Evolutionary conservation across 2,329 filamentous ascomycete species (phyloP).

Genomic region (Fusarium anthophilum): DNA sequence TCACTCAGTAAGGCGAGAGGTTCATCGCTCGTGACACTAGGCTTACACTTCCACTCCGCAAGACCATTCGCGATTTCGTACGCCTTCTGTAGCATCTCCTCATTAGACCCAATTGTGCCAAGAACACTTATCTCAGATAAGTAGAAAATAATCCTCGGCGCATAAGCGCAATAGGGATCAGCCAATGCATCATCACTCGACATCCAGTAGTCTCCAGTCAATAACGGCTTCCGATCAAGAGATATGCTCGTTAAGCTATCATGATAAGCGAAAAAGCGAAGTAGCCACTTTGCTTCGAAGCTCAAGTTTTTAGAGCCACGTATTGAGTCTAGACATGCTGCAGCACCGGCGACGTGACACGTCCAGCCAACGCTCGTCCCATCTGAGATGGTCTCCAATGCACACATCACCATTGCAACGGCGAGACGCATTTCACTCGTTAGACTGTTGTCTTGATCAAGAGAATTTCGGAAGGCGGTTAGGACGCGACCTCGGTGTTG

Average conservation of each 20-base stretch:
- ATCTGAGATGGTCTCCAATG: background rate
- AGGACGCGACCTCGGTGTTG: background rate
- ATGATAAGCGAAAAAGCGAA: background rate
- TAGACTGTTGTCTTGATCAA: fast-evolving
- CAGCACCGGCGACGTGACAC: background rate
- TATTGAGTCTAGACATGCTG: background rate
- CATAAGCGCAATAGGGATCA: background rate
- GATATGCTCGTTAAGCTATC: background rate
- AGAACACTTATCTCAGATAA: background rate
- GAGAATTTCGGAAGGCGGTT: fast-evolving
- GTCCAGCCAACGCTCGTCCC: background rate
- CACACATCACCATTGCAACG: background rate
- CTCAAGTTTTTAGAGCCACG: background rate
- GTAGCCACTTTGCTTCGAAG: background rate
- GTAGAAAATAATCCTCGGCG: background rate
- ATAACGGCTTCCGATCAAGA: background rate
- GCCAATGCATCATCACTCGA: background rate
- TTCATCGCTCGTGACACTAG: background rate
- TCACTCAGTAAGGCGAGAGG: fast-evolving
- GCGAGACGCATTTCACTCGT: background rate
- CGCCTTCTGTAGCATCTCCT: background rate
- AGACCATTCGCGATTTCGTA: background rate
- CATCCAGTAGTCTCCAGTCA: background rate
- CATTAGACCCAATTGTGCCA: fast-evolving
- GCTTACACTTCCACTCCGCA: background rate